phyloP scores from a whole-genome alignment of 2,329 filamentous ascomycete genomes.

The Sphaceloma murrayae region DNA sequence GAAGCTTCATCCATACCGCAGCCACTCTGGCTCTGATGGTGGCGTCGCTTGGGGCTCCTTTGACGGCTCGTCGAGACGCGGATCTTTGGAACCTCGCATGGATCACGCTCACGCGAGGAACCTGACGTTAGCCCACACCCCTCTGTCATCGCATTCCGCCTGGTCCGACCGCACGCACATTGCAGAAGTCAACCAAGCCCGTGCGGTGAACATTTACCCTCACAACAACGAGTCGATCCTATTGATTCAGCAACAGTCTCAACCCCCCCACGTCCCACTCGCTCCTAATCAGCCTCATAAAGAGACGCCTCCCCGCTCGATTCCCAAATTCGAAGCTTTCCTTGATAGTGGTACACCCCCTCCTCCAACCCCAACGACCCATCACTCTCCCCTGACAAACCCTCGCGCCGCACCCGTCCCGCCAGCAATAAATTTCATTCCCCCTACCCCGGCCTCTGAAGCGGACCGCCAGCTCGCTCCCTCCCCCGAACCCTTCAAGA shows the following conservation, averaged over 20 bases:
- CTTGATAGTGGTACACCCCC: constrained; percentile 20
- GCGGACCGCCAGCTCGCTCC: constrained; percentile 32
- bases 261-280: neutral
- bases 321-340: constrained; percentile 17
- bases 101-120: constrained; percentile 14
- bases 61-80: constrained; percentile 15
- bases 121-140: constrained; percentile 16
- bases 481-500: constrained; percentile 15
- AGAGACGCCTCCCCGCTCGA: neutral
- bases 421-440: constrained; percentile 47
- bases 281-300: neutral
- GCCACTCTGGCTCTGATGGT: constrained; percentile 6
- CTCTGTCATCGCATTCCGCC: constrained; percentile 18
- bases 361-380: constrained; percentile 18
- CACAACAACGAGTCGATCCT: constrained; percentile 55
- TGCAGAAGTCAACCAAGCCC: constrained; percentile 52
- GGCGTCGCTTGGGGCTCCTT: constrained; percentile 8
- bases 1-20: constrained; percentile 10
- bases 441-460: constrained; percentile 44
- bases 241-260: constrained; percentile 47
- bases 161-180: constrained; percentile 39
- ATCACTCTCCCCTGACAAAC: constrained; percentile 51
- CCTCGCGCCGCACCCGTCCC: constrained; percentile 49
- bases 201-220: constrained; percentile 50
- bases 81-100: constrained; percentile 14